Conservation (phyloP, 2,329 filamentous ascomycete genomes). For the Ceratocystiopsis sp. region DNA sequence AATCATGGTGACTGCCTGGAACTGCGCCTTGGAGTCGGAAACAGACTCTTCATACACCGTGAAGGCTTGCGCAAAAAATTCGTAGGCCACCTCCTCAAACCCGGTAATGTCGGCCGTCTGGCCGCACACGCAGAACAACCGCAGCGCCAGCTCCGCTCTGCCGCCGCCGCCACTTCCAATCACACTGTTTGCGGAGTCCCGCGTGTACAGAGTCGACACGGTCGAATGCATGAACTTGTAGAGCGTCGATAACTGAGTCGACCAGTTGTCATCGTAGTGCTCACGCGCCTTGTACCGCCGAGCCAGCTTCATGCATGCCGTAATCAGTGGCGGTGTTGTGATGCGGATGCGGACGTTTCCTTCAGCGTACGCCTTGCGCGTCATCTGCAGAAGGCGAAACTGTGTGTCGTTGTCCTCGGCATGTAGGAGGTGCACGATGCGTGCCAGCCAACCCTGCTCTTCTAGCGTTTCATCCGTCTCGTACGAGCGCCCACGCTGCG, state of each 20-base stretch:
- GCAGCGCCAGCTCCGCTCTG: constrained; percentile 72
- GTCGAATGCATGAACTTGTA: constrained; percentile 93
- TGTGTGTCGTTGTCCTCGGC: constrained; percentile 81
- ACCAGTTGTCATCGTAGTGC: constrained; percentile 55
- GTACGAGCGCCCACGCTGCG: constrained; percentile 45
- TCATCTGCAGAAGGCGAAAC: constrained; percentile 80
- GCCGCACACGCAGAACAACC: constrained; percentile 79
- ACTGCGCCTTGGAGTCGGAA: constrained; percentile 89
- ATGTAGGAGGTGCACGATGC: constrained; percentile 76
- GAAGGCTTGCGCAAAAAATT: constrained; percentile 96
- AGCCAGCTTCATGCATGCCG: constrained; percentile 75
- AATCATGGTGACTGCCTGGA: constrained; percentile 92
- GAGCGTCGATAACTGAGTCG: constrained; percentile 51
- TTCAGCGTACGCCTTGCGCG: constrained; percentile 71
- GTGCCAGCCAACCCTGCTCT: constrained; percentile 91
- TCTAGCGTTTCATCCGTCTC: constrained; percentile 97
- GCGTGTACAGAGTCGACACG: constrained; percentile 71
- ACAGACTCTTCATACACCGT: constrained; percentile 96
- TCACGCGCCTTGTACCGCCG: constrained; percentile 79
- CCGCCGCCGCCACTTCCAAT: constrained; percentile 29
- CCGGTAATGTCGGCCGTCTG: constrained; percentile 82
- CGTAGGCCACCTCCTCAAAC: constrained; percentile 92
- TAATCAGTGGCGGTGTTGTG: constrained; percentile 84
- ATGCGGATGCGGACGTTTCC: constrained; percentile 93
- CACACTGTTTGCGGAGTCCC: constrained; percentile 38